Evolutionary conservation across 306 rosid genomes (phyloP), one percentile per base, ranked within the genome.

Genomic region (Prunus kanzakura): DNA sequence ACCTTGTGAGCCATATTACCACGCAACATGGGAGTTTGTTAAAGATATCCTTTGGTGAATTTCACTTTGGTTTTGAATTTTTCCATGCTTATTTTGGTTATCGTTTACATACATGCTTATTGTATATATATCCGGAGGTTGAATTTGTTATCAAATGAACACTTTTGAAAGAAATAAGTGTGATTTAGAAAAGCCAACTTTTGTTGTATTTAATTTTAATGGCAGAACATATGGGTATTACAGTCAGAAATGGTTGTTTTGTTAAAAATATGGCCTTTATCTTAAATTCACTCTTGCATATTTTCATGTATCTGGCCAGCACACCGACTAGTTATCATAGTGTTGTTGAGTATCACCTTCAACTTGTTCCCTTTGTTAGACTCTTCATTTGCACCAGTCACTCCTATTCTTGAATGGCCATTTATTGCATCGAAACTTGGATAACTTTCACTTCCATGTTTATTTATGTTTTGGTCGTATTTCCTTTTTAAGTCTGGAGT

Each of bases 21-120:
- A 84, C 81, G 5, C 98, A 91, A 20, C 98, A 93, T 75, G 93
- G 90, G 77, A 90, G 85, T 61, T 83, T 93, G 50, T 82, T 93
- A 45, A 93, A 89, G 83, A 93, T 93, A 91, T 91, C 98, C 97
- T 93, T 87, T 49, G 58, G 11, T 38, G 43, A 38, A 38, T 38
- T 38, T 35, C 8, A 35, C 1, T 38, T 38, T 38, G 1, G 43
- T 38, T 75, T 62, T 14, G 70, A 54, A 15, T 10, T 23, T 20
- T 4, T 70, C 13, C 82, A 49, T 64, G 8, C 52, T 46, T 43
- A 14, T 47, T 30, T 25, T 46, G 51, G 54, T 46, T 67, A 54
- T 73, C 46, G 1, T 57, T 58, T 22, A 65, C 4, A 4, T 74
- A 13, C 22, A 45, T 73, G 23, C 60, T 46, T 27, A 19, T n/a